Evolutionary conservation across 176 grass and related monocot genomes (phyloP).

Genomic region (Musa acuminata): DNA sequence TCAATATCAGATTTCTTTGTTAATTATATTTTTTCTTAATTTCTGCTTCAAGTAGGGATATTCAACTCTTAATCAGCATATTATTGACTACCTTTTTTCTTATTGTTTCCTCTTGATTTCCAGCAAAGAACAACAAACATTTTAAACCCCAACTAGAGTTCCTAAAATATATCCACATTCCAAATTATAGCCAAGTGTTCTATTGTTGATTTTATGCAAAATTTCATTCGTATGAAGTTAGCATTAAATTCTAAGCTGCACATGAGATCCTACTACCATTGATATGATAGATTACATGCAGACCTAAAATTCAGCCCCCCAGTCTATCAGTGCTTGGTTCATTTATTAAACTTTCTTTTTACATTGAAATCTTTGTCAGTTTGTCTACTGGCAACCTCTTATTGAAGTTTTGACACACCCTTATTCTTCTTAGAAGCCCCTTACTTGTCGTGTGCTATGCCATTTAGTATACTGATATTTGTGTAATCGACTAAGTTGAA

Average conservation of each 20-base stretch:
- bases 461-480: neutral
- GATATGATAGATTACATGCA: neutral
- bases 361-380: neutral
- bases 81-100: too few relatives aligned
- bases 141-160: too few relatives aligned
- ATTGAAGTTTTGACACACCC: neutral
- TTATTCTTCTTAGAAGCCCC: neutral
- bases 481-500: conserved; percentile 2
- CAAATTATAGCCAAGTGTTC: neutral
- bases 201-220: neutral
- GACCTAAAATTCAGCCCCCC: neutral
- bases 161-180: too few relatives aligned
- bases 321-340: neutral
- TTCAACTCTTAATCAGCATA: too few relatives aligned
- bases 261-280: neutral
- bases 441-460: neutral
- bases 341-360: neutral
- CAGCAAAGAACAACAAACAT: too few relatives aligned
- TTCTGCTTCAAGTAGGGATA: too few relatives aligned
- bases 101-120: too few relatives aligned
- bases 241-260: neutral
- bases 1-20: too few relatives aligned
- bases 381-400: neutral
- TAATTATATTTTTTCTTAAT: neutral
- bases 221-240: neutral